Evolutionary conservation across 495 filamentous ascomycete genomes (phyloP), one percentile per base, ranked within the genome.

Genomic region (Xylaria castorea): DNA sequence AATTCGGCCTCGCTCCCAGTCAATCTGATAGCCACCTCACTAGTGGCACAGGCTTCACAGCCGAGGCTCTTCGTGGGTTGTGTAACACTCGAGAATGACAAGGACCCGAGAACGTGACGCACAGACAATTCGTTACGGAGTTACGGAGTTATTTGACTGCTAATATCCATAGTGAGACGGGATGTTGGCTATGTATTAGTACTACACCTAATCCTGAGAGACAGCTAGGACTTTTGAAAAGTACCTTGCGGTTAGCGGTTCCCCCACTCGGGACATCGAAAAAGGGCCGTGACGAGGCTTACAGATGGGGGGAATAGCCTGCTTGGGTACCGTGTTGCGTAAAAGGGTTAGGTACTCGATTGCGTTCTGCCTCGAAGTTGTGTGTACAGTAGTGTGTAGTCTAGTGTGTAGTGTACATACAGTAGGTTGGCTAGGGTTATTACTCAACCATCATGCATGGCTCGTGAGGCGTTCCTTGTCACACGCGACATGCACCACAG

Each of bases 371-470:
- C 44, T 48, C 44, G 18, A 48, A 48, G 14, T 18, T 50, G 46
- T 50, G 18, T n/a, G 18, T 50, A 42, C 38, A 42, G 34, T 36
- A 55, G 51, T 55, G 51, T 55, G 38, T 32, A 22, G 38, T 16
- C n/a, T 36, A 55, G 51, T 55, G 51, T 55, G 38, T 32, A 22
- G 38, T 16, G n/a, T n/a, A n/a, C n/a, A n/a, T n/a, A n/a, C n/a
- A n/a, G n/a, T 38, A 61, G 14, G 27, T 9, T 12, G 2, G 27
- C 27, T 57, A 18, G 22, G 20, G 53, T 32, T 48, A 65, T 40
- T 65, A 65, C 42, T 61, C 58, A 61, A 61, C 58, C 58, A 61
- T 38, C 62, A 65, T 67, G 64, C 64, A 67, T 30, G 64, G 27
- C 64, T 67, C 64, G 64, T 53, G 46, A 67, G 46, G 64, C 46